A percentile compares a stretch with the other conserved stretches of the same genome.
Conservation (phyloP, 2,329 filamentous ascomycete species). For the Sarocladium kiliense region DNA sequence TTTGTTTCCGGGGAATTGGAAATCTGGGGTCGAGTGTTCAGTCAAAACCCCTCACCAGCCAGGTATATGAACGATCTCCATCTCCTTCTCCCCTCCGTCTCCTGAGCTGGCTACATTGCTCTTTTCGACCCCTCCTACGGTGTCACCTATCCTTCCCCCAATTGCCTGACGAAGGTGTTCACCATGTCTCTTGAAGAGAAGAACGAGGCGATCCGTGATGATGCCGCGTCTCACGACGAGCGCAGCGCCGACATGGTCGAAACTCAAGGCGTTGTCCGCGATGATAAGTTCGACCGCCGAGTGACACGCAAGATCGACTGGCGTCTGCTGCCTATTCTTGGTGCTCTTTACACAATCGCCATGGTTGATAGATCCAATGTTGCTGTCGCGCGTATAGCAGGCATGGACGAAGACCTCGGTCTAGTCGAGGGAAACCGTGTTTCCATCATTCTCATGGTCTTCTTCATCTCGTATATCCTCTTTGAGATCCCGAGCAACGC, state of each 20-base stretch:
- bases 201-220: neutral
- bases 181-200: neutral
- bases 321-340: slow-evolving; percentile 22
- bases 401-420: slow-evolving; percentile 25
- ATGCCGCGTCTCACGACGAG: neutral
- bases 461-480: slow-evolving; percentile 32
- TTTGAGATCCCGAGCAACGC: slow-evolving; percentile 35
- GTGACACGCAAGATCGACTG: slow-evolving; percentile 29
- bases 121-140: too few species aligned
- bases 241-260: neutral
- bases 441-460: slow-evolving; percentile 22
- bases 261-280: neutral
- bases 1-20: neutral
- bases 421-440: slow-evolving; percentile 28
- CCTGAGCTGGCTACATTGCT: neutral
- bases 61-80: neutral
- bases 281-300: slow-evolving; percentile 1
- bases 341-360: slow-evolving; percentile 22
- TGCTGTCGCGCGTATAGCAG: slow-evolving; percentile 25
- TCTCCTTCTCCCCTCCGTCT: neutral
- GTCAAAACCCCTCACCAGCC: neutral
- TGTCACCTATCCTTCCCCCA: too few species aligned
- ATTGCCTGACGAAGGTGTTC: too few species aligned
- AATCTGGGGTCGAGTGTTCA: neutral
- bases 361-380: slow-evolving; percentile 25